Base-by-base conservation (phyloP, 2,329 filamentous ascomycete genomes). In the Davidsoniella australis region DNA sequence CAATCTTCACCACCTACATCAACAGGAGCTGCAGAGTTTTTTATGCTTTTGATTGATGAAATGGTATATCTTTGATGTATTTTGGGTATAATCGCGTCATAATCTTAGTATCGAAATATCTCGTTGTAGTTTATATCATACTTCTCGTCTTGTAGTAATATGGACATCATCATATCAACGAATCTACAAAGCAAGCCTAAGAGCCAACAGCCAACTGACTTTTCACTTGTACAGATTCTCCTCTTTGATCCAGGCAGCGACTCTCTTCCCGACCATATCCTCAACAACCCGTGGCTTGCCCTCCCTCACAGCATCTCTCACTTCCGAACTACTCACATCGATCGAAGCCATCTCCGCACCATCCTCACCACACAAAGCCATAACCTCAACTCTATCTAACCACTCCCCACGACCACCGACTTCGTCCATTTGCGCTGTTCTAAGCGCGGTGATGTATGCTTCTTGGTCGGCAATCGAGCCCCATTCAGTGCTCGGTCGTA, bases 401-500 rank as follows among this genome's bases (percentile, higher is more conserved):
- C 82, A 88, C 52, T 52, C 53, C 45, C 49, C 55, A 47, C 55
- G 53, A 43, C 55, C 53, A 41, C 55, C 54, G 47, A 55, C 51
- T 52, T 52, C 47, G 42, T 55, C 55, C 51, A 55, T 36, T 45
- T 17, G 12, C 26, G 42, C 53, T 53, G 26, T 45, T 45, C 20
- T 48, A 49, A 87, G 58, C 6, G 58, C 58, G 29, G 66, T 60
- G 16, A 85, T 56, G 59, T 78, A 83, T 7, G 68, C 52, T 64
- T 66, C 23, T 66, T 69, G 41, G 60, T 62, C 61, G 10, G 53
- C 58, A n/a, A 52, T 50, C 0, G 52, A 65, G 1, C 79, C 81
- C 70, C 77, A 82, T 41, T 70, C 69, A 20, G 71, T 72, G 46
- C 74, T 73, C 1, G 76, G 68, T 42, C 84, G 68, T 60, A 78